phyloP scores from a whole-genome alignment of 257 asterid genomes.

The Oldenlandia corymbosa region DNA sequence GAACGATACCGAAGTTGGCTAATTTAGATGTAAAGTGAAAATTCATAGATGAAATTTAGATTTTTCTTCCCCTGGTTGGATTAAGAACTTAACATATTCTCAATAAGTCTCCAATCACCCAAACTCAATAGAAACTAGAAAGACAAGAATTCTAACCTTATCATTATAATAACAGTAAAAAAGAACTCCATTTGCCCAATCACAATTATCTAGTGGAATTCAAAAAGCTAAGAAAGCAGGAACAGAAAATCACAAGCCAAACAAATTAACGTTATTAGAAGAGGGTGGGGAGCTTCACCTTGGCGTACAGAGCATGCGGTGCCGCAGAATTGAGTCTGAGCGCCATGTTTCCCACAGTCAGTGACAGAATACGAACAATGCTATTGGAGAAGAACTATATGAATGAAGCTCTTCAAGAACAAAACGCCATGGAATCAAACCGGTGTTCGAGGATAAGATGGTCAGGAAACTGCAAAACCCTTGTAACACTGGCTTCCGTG shows the following conservation, averaged over 20 bases:
- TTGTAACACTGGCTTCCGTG: too few relatives aligned
- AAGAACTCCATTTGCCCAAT: neutral
- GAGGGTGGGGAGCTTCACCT: constrained; percentile 25
- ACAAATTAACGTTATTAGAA: neutral
- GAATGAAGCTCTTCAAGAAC: too few relatives aligned
- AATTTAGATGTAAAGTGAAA: too few relatives aligned
- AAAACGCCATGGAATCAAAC: neutral
- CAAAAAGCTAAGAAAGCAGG: neutral
- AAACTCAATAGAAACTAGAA: neutral
- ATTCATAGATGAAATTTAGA: neutral
- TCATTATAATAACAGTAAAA: neutral
- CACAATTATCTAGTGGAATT: neutral
- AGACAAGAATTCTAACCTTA: neutral
- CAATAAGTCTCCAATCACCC: neutral
- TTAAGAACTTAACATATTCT: neutral
- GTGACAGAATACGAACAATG: neutral
- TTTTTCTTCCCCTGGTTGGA: neutral
- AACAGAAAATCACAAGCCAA: neutral
- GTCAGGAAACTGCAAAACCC: too few relatives aligned
- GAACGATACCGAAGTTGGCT: too few relatives aligned
- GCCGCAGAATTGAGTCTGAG: constrained; percentile 50
- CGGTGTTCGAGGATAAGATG: too few relatives aligned
- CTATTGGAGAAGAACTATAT: neutral
- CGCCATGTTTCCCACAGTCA: constrained; percentile 30
- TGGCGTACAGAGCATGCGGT: constrained; percentile 21